These are phyloP conservation scores for Candida sphagnicola DNA, from an alignment of 805 yeast species.

Conservation along the genomic window DNA sequence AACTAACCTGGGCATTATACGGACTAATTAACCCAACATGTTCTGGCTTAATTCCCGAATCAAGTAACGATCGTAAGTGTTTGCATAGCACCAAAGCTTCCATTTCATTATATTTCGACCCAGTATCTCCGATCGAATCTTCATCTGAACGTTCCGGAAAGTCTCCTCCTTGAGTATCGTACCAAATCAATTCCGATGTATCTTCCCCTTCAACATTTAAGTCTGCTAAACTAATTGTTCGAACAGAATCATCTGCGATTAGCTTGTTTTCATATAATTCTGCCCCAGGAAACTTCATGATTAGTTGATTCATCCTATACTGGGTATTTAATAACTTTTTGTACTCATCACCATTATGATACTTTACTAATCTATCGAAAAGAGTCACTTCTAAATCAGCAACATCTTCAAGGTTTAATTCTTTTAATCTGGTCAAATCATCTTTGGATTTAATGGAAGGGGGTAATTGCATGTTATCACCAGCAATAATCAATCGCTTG, in stretches of 20 bases:
- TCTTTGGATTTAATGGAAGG: conserved; percentile 72
- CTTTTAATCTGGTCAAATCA: conserved; percentile 22
- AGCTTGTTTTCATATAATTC: conserved; percentile 62
- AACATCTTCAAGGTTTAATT: conserved; percentile 17
- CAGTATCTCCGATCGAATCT: conserved; percentile 18
- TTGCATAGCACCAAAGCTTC: conserved; percentile 61
- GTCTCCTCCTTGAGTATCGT: conserved; percentile 90
- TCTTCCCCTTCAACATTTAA: conserved; percentile 47
- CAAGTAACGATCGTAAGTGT: conserved; percentile 52
- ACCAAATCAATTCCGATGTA: conserved; percentile 66
- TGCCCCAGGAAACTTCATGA: conserved; percentile 75
- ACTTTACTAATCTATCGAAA: conserved; percentile 68
- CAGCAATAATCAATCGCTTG: conserved; percentile 72
- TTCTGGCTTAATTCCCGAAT: conserved; percentile 47
- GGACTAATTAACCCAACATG: conserved; percentile 88
- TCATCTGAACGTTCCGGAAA: conserved; percentile 54
- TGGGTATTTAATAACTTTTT: conserved; percentile 67
- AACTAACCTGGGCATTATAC: conserved; percentile 79
- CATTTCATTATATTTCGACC: conserved; percentile 73
- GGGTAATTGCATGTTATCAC: conserved; percentile 89
- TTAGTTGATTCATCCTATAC: conserved; percentile 78
- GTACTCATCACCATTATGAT: conserved; percentile 41
- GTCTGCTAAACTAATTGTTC: conserved; percentile 49
- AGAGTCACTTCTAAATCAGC: conserved; percentile 61
- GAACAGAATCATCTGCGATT: conserved; percentile 59